Conservation (phyloP, 2,329 filamentous ascomycete genomes). For the Apiospora aurea region DNA sequence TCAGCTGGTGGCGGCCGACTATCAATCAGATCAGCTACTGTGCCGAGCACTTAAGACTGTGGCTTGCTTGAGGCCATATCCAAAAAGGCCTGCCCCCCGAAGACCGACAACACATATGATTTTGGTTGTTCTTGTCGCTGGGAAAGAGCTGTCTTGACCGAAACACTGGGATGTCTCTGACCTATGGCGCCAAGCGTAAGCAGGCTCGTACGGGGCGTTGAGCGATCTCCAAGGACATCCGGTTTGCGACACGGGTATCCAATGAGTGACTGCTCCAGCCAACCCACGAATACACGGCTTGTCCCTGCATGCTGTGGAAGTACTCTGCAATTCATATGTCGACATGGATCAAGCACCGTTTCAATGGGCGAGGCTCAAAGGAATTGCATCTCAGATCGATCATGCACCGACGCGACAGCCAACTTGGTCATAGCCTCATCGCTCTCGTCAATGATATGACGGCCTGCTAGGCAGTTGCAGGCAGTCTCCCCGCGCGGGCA, state of each 20-base stretch:
- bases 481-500: conserved; percentile 15
- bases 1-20: conserved; percentile 8
- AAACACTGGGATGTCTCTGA: not conserved
- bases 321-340: not conserved
- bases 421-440: not conserved
- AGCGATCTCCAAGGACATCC: not conserved
- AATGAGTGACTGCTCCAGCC: not conserved
- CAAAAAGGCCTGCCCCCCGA: not conserved
- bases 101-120: not conserved
- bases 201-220: not conserved
- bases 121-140: not conserved
- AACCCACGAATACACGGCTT: not conserved
- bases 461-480: not conserved
- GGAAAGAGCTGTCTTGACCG: not conserved
- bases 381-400: not conserved
- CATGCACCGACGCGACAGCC: not conserved
- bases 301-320: not conserved
- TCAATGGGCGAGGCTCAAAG: not conserved
- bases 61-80: conserved; percentile 10
- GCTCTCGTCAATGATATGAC: not conserved
- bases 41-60: not conserved
- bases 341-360: not conserved
- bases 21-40: not conserved
- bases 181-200: not conserved
- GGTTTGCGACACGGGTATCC: not conserved